A percentile compares a stretch with the other conserved stretches of the same genome.
Conservation (phyloP, 2,329 filamentous ascomycete species). For the Fusarium nisikadoi region DNA sequence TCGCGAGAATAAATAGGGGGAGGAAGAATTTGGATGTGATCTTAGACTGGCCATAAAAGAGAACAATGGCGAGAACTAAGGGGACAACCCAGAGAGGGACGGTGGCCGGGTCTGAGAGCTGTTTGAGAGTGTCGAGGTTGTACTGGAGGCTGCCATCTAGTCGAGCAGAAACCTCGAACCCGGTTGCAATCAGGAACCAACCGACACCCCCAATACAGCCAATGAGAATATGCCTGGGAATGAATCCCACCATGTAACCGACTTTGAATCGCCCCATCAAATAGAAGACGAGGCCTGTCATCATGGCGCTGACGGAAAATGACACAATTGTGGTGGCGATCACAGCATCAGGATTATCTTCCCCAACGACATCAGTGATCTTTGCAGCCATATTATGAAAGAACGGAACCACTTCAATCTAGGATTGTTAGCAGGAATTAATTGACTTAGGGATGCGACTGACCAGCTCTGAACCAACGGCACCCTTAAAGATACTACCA, state of each 20-base stretch:
- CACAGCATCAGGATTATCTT: constrained; percentile 83
- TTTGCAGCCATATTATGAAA: constrained; percentile 98
- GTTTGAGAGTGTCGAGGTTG: constrained; percentile 77
- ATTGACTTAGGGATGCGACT: constrained; percentile 39
- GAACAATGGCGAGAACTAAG: constrained; percentile 76
- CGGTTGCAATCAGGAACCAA: constrained; percentile 92
- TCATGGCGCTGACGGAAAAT: constrained; percentile 88
- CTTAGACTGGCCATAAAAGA: constrained; percentile 81
- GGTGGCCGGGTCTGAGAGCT: constrained; percentile 78
- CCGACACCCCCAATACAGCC: constrained; percentile 98
- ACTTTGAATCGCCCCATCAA: constrained; percentile 87
- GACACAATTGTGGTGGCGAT: constrained; percentile 94
- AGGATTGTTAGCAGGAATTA: constrained; percentile 14
- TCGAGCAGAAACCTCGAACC: constrained; percentile 91
- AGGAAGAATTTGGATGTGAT: constrained; percentile 86
- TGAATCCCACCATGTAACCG: constrained; percentile 95
- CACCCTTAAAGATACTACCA: constrained; percentile 89
- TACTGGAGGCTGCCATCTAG: constrained; percentile 88
- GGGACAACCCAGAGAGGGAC: constrained; percentile 86
- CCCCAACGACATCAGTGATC: constrained; percentile 81
- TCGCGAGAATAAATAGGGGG: constrained; percentile 84
- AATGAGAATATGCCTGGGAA: constrained; percentile 94
- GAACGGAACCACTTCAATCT: constrained; percentile 98
- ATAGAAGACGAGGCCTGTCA: constrained; percentile 93
- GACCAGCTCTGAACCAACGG: constrained; percentile 92